Percentiles rank a stretch among this genome's conserved stretches.
Evolutionary conservation across 2,329 filamentous ascomycete genomes (phyloP).

Genomic region (Neospermospora avenae): DNA sequence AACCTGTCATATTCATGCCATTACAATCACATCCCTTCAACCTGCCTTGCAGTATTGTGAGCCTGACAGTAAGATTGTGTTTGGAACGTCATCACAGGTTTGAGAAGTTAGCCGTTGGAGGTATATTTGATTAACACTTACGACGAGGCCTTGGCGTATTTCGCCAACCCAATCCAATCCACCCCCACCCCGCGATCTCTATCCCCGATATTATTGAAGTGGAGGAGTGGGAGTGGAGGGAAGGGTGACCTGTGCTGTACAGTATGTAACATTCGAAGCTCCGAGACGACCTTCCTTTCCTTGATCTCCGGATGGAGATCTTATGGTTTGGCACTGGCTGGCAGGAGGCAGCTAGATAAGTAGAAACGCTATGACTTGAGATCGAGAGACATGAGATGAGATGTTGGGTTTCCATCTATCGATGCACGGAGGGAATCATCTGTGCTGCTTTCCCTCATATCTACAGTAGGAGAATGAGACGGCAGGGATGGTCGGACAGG

Average conservation of each 20-base stretch:
- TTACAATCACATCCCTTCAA: not conserved
- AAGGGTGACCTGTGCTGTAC: not conserved
- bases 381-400: not conserved
- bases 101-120: too few species aligned
- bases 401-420: not conserved
- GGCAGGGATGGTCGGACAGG: too few species aligned
- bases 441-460: too few species aligned
- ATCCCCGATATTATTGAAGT: not conserved
- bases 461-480: too few species aligned
- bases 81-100: too few species aligned
- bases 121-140: too few species aligned
- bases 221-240: not conserved
- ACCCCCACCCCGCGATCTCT: not conserved
- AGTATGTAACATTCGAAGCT: not conserved
- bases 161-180: not conserved
- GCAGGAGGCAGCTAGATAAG: not conserved
- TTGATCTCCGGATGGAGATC: not conserved
- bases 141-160: not conserved
- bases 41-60: not conserved
- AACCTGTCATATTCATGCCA: not conserved
- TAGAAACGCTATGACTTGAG: constrained; percentile 2
- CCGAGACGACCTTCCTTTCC: not conserved
- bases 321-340: not conserved
- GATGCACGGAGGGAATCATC: not conserved
- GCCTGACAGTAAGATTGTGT: too few species aligned